Evolutionary conservation across 768 basidiomycete genomes (phyloP).

Genomic region (Tulasnella sp.): DNA sequence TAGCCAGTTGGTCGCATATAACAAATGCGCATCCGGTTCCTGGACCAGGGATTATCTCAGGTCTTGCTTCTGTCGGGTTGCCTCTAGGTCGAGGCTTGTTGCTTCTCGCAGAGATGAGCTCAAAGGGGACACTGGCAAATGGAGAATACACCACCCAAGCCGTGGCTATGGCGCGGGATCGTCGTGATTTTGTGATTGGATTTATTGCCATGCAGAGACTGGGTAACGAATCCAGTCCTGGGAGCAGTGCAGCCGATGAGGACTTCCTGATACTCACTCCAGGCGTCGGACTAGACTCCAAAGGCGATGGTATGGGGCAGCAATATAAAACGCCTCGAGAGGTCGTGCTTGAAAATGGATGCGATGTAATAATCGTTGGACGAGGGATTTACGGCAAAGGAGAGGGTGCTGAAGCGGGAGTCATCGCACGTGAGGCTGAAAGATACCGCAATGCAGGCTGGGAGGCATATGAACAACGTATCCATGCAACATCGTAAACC

Average conservation of each 20-base stretch:
- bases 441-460: slow-evolving; percentile 80
- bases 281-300: slow-evolving; percentile 73
- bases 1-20: slow-evolving; percentile 91
- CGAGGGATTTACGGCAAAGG: slow-evolving; percentile 78
- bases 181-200: slow-evolving; percentile 84
- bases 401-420: slow-evolving; percentile 33
- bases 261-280: slow-evolving; percentile 90
- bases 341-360: slow-evolving; percentile 69
- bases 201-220: slow-evolving; percentile 88
- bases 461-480: slow-evolving; percentile 70
- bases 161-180: slow-evolving; percentile 73
- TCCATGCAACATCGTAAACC: not conserved
- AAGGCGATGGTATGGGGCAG: slow-evolving; percentile 83
- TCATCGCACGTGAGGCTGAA: slow-evolving; percentile 50
- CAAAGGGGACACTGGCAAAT: slow-evolving; percentile 70
- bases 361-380: slow-evolving; percentile 96
- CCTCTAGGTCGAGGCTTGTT: slow-evolving; percentile 79
- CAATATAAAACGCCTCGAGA: slow-evolving; percentile 86
- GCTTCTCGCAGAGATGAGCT: slow-evolving; percentile 94
- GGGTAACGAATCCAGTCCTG: slow-evolving; percentile 42
- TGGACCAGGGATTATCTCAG: slow-evolving; percentile 89
- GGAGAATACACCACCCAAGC: slow-evolving; percentile 77
- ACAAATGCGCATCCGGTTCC: slow-evolving; percentile 96
- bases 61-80: slow-evolving; percentile 74
- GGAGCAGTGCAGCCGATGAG: slow-evolving; percentile 30